Percentiles rank a stretch among this genome's conserved stretches.
phyloP scores from a whole-genome alignment of 352 stramenopile genomes.

The Pythium vanterpoolii region DNA sequence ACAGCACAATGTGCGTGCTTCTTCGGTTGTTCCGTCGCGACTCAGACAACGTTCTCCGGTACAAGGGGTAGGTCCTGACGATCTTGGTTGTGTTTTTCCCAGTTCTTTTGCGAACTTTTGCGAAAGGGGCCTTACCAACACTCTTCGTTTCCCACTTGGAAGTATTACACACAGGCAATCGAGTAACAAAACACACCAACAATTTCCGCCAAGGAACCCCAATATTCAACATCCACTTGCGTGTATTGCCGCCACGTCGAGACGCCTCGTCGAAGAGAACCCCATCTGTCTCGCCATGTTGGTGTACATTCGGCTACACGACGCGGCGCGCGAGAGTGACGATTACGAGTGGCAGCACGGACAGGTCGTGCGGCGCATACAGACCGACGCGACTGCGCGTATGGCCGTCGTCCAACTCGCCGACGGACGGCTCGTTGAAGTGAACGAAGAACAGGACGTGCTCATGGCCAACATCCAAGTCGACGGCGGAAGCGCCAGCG shows the following conservation, averaged over 20 bases:
- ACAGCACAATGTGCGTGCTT: neutral
- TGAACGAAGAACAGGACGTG: conserved; percentile 53
- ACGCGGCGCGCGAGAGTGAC: conserved; percentile 5
- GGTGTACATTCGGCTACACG: conserved; percentile 55
- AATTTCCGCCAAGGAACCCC: neutral
- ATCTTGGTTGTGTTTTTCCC: neutral
- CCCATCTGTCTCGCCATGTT: too few relatives aligned
- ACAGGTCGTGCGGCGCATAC: conserved; percentile 35
- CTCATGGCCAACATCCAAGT: conserved; percentile 38
- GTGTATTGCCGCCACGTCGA: conserved; percentile 7
- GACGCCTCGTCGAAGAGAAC: too few relatives aligned
- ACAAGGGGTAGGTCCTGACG: conserved; percentile 3
- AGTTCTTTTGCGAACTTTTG: neutral
- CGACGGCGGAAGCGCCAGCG: conserved; percentile 12
- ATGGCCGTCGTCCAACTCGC: conserved; percentile 43
- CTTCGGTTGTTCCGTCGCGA: conserved; percentile 1
- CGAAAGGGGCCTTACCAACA: conserved; percentile 18
- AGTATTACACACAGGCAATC: too few relatives aligned
- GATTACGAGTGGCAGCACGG: conserved; percentile 51
- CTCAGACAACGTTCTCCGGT: conserved; percentile 14
- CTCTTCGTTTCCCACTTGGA: conserved; percentile 12
- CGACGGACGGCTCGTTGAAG: conserved; percentile 32
- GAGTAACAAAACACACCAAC: conserved; percentile 6
- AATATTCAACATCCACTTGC: neutral
- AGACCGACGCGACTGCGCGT: conserved; percentile 21